Evolutionary conservation across 2,329 filamentous ascomycete genomes (phyloP).

Genomic region (Penicillium aurantiogriseum): DNA sequence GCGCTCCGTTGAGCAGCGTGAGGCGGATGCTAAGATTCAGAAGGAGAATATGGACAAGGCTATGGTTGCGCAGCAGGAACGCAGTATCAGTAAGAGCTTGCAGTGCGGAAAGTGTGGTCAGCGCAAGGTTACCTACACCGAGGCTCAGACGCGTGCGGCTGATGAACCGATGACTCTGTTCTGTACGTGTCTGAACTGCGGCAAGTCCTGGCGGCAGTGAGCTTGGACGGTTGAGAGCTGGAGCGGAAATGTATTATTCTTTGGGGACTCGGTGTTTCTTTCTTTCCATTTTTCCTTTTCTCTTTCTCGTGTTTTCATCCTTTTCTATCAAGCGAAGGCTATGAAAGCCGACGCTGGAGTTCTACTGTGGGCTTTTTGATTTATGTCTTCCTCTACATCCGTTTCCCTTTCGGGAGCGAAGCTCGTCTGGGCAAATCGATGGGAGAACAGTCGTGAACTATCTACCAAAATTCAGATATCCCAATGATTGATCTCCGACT

Average conservation of each 20-base stretch:
- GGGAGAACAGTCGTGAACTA: slow-evolving; percentile 1
- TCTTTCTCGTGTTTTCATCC: slow-evolving; percentile 1
- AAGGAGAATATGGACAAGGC: slow-evolving; percentile 97
- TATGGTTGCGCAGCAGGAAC: slow-evolving; percentile 88
- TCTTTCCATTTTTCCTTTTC: not conserved
- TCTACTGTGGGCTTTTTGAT: slow-evolving; percentile 1
- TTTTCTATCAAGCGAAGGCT: slow-evolving; percentile 2
- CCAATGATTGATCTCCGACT: not conserved
- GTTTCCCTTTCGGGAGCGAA: not conserved
- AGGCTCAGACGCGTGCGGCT: slow-evolving; percentile 91
- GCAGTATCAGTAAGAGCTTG: slow-evolving; percentile 82
- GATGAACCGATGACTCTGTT: slow-evolving; percentile 73
- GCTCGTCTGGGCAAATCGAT: not conserved
- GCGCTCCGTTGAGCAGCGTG: slow-evolving; percentile 78
- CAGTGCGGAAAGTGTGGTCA: slow-evolving; percentile 89
- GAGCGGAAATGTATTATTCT: slow-evolving; percentile 16
- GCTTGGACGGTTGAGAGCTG: not conserved
- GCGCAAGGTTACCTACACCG: slow-evolving; percentile 92
- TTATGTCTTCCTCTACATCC: not conserved
- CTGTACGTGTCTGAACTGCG: slow-evolving; percentile 49
- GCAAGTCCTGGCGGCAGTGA: slow-evolving; percentile 49
- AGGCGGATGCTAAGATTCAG: slow-evolving; percentile 71
- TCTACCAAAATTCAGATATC: slow-evolving; percentile 5
- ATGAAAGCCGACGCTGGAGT: slow-evolving; percentile 12
- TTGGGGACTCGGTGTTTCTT: slow-evolving; percentile 16